Base-by-base conservation (phyloP, 495 filamentous ascomycete genomes). In the Penicillium angulare region DNA sequence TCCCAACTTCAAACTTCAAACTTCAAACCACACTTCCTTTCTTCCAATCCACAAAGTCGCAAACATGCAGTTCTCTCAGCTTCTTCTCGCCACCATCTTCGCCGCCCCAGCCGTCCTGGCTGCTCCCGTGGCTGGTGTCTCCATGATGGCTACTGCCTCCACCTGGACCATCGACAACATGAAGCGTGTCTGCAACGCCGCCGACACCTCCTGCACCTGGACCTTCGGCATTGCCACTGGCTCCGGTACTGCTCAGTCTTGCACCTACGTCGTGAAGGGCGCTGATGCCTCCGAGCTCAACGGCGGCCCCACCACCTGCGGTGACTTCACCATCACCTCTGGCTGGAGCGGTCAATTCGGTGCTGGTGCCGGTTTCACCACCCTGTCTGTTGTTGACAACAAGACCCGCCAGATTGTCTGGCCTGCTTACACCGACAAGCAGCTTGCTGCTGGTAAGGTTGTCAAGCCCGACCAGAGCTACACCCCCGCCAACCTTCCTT, bases 331-430 rank as follows among this genome's bases (percentile, higher is more conserved):
- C 49, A 53, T 83, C 47, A 80, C 69, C 38, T 76, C 75, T 13
- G 67, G 65, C 59, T 83, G 79, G 79, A 81, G 77, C 65, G 78
- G 75, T 51, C 72, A 78, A 52, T 83, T 81, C 47, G 79, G 78
- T 51, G 46, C 52, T 7, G 73, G 57, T 38, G 67, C 77, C 36
- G 80, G 79, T 38, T 83, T 83, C 62, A 79, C 77, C 27, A 79
- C 77, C 18, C 56, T 78, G 32, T 63, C 71, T 7, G 69, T 83
- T 26, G 68, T 77, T 50, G 65, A 83, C 55, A 66, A 61, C 46
- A 34, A 35, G 13, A 57, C 64, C 47, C 55, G 58, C 20, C 59
- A 72, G 31, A 78, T 80, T 23, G 62, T 69, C 43, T 83, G 71
- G 56, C 77, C 80, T 17, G 69, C 68, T 16, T 81, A 81, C 47